Base-by-base conservation (phyloP, 2,329 filamentous ascomycete species). In the Arthroderma uncinatum region DNA sequence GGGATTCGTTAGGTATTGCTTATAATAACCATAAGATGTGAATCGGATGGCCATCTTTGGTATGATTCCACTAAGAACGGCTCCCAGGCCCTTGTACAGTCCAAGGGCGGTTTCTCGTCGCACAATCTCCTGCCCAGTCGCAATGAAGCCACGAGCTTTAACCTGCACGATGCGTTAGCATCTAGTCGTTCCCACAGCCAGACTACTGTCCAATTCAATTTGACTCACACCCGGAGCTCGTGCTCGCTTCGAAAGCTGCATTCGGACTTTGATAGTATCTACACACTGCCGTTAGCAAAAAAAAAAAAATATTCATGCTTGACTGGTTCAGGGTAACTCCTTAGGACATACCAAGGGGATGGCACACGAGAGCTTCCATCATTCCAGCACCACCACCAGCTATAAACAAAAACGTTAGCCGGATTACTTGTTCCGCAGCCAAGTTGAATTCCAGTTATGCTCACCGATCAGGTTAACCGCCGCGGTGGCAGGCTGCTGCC, bases 41-140 rank as follows among this genome's bases (percentile, higher is more conserved):
- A 98, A 98, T 39, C 93, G 88, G 71, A 97, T 98, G 60, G 93
- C 93, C 93, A 98, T 98, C 76, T 98, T 98, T 57, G 93, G 93
- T 21, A 98, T 83, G 71, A 98, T 98, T 64, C 93, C 93, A 23
- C 91, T 96, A 59, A 97, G 73, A 42, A 98, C 93, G 57, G 93
- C 93, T 61, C 93, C 93, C n/a, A 98, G 82, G 64, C 93, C 93
- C 78, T 98, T 98, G 81, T 98, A 98, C 58, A 98, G 78, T 62
- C 87, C 93, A 36, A 98, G 78, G 0, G 90, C 89, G 12, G 93
- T 96, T 77, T 98, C 93, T 67, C 87, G 85, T 70, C 82, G 82
- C 56, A 95, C 83, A 66, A 98, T 97, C 65, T 94, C 87, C 61
- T 79, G 74, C 61, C 93, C 93, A 1, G 93, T 98, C 57, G 78